Conservation (phyloP, 257 asterid genomes). For the Nicotiana otophora region DNA sequence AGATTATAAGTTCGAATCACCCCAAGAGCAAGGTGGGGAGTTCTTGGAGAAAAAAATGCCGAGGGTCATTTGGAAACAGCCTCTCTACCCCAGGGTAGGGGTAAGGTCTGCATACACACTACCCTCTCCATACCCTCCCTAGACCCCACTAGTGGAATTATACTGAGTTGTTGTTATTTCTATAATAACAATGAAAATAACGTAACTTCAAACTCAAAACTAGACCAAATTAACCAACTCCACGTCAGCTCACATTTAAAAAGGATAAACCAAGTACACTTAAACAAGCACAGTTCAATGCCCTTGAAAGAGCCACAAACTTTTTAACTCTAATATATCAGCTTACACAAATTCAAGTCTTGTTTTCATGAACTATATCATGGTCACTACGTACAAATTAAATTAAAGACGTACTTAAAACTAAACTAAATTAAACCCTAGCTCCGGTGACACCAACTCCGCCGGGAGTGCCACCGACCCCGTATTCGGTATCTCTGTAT, state of each 20-base stretch:
- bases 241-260: neutral
- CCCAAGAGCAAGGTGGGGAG: too few relatives aligned
- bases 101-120: too few relatives aligned
- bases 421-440: conserved; percentile 11
- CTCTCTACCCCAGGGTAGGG: too few relatives aligned
- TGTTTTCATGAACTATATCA: neutral
- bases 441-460: conserved; percentile 24
- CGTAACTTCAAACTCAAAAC: too few relatives aligned
- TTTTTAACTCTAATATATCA: neutral
- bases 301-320: neutral
- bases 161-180: too few relatives aligned
- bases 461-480: neutral
- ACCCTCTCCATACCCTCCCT: too few relatives aligned
- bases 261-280: neutral
- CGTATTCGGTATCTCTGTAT: conserved; percentile 37
- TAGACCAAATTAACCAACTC: neutral
- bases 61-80: too few relatives aligned
- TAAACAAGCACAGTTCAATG: neutral
- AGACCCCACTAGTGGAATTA: too few relatives aligned
- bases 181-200: too few relatives aligned
- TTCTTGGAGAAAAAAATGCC: too few relatives aligned
- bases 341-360: neutral
- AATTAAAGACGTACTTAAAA: neutral
- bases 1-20: too few relatives aligned
- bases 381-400: neutral